These are phyloP conservation scores for Claviceps sorghi DNA, from an alignment of 2,329 filamentous ascomycete species.

Conservation along the genomic window DNA sequence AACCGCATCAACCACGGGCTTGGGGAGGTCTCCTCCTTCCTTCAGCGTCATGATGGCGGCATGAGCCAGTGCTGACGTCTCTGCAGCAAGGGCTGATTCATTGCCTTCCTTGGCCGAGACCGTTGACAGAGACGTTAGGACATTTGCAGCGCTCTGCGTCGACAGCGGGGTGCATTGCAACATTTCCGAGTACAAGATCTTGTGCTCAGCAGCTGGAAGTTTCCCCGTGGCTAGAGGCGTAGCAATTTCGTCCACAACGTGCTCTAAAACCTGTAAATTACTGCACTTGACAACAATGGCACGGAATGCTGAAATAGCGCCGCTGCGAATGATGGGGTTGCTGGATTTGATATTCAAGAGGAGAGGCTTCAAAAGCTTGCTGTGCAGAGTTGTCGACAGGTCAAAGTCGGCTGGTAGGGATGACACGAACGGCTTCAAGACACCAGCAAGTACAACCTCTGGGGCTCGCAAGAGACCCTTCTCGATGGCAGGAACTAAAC, in stretches of 20 bases:
- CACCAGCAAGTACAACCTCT: constrained; percentile 70
- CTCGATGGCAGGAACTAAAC: constrained; percentile 69
- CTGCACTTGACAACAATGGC: constrained; percentile 48
- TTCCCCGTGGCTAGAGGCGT: constrained; percentile 71
- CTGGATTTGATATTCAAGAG: constrained; percentile 86
- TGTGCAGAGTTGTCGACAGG: constrained; percentile 56
- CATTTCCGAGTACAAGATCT: constrained; percentile 69
- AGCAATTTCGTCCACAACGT: constrained; percentile 64
- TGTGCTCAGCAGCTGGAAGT: constrained; percentile 70
- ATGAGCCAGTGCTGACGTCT: constrained; percentile 55
- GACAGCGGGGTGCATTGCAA: constrained; percentile 50
- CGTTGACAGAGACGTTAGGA: constrained; percentile 50
- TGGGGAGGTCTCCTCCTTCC: constrained; percentile 47
- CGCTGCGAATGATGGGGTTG: constrained; percentile 61
- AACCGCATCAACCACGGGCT: constrained; percentile 54
- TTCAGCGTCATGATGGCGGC: constrained; percentile 49
- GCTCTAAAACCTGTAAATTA: constrained; percentile 43
- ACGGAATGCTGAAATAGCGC: constrained; percentile 60
- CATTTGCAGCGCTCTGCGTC: constrained; percentile 46
- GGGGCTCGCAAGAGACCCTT: constrained; percentile 80
- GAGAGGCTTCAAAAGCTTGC: constrained; percentile 69
- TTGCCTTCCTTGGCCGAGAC: constrained; percentile 76
- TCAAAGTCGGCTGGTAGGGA: constrained; percentile 60
- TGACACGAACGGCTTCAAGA: constrained; percentile 58
- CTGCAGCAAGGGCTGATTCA: constrained; percentile 63